These are phyloP conservation scores for Edaphochlamys debaryana DNA, from an alignment of 139 green algal species.

Conservation along the genomic window DNA sequence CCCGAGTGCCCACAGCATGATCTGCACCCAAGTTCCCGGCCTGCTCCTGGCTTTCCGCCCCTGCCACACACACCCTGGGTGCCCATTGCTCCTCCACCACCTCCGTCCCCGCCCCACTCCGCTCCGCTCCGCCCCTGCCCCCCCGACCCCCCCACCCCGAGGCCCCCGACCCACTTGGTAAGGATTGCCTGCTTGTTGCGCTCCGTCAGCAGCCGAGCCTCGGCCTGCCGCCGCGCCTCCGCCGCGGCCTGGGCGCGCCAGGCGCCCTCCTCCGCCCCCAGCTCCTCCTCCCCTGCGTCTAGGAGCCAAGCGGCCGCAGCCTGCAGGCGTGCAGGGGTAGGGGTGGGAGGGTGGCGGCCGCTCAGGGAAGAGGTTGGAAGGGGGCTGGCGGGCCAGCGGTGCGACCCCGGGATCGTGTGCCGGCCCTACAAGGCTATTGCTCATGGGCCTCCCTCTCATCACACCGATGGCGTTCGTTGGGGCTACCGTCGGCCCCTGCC, in stretches of 20 bases:
- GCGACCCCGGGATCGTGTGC: no score
- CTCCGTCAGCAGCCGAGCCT: slow-evolving; percentile 7
- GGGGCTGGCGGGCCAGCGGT: no score
- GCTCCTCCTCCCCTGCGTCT: neutral
- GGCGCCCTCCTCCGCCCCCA: neutral
- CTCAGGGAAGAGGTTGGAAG: neutral
- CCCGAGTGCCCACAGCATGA: no score
- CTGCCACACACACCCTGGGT: no score
- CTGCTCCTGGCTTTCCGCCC: no score
- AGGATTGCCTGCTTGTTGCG: slow-evolving; percentile 30
- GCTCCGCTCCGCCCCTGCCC: no score
- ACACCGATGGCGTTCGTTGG: neutral
- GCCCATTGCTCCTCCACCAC: no score
- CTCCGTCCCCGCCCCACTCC: no score
- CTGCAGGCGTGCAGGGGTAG: neutral
- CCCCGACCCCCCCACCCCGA: no score
- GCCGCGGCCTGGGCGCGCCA: neutral
- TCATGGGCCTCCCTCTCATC: neutral
- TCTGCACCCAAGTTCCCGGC: no score
- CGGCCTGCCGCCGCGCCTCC: slow-evolving; percentile 10
- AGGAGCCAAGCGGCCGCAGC: slow-evolving; percentile 42
- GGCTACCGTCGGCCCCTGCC: neutral
- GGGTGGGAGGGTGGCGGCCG: no score
- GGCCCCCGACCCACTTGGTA: slow-evolving; percentile 51
- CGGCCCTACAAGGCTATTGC: neutral